These are phyloP conservation scores for Chlamydomonas reinhardtii DNA, from an alignment of 163 green algal genomes.

Conservation along the genomic window DNA sequence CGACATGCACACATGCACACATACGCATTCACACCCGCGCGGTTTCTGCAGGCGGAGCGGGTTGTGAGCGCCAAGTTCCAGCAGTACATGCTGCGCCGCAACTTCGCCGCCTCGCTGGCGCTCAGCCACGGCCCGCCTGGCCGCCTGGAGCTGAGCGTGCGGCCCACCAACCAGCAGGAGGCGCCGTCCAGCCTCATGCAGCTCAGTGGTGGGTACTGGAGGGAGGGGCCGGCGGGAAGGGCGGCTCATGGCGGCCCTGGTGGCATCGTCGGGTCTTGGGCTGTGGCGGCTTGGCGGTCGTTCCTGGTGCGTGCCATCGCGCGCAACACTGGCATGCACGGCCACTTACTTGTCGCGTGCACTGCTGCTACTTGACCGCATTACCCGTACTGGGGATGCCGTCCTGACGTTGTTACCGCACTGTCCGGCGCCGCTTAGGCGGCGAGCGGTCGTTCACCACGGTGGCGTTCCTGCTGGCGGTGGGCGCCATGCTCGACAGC, in stretches of 20 bases:
- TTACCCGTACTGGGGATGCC: too few relatives aligned
- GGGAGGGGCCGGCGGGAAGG: background rate
- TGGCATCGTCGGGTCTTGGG: too few relatives aligned
- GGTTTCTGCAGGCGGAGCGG: background rate
- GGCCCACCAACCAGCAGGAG: conserved; percentile 6
- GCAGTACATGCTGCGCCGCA: conserved; percentile 6
- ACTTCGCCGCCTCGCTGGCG: background rate
- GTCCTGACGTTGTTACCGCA: too few relatives aligned
- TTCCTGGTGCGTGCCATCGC: too few relatives aligned
- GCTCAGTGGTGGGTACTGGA: conserved; percentile 8
- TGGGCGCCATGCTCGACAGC: conserved; percentile 62
- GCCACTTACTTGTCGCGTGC: too few relatives aligned
- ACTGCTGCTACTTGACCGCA: too few relatives aligned
- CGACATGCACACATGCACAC: too few relatives aligned
- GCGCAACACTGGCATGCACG: too few relatives aligned
- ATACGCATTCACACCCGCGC: too few relatives aligned
- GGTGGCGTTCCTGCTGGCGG: conserved; percentile 80
- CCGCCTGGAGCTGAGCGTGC: conserved; percentile 10
- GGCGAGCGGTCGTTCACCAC: conserved; percentile 87
- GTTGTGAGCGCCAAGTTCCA: background rate
- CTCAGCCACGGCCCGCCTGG: background rate
- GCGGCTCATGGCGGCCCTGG: background rate
- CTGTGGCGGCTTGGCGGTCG: too few relatives aligned
- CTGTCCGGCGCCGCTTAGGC: conserved; percentile 59
- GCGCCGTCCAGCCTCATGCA: conserved; percentile 5